phyloP scores from a whole-genome alignment of 2,329 filamentous ascomycete species.

The Trichoderma sp. region DNA sequence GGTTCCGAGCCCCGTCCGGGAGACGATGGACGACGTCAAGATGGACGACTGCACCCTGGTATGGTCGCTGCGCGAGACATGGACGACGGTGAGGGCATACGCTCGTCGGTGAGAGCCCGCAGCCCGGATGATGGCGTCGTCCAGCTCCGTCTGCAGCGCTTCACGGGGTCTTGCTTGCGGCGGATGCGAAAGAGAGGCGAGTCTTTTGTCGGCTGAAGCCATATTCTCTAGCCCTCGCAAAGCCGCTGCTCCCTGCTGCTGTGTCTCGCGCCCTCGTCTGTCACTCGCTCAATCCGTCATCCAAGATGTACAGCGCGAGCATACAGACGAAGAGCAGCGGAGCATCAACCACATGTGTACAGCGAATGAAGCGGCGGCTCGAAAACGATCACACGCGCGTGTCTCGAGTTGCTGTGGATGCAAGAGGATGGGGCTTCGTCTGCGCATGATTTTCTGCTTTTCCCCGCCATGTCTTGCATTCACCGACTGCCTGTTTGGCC shows the following conservation, averaged over 20 bases:
- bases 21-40: conserved; percentile 10
- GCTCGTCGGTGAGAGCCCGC: conserved; percentile 20
- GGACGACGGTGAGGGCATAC: conserved; percentile 3
- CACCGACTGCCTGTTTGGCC: conserved; percentile 16
- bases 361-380: background rate
- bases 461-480: conserved; percentile 6
- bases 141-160: conserved; percentile 10
- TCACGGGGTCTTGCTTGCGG: background rate
- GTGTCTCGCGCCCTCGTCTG: background rate
- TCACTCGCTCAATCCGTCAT: conserved; percentile 14
- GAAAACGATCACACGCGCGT: too few species aligned
- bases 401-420: background rate
- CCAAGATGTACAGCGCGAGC: conserved; percentile 9
- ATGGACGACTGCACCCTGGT: conserved; percentile 14
- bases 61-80: conserved; percentile 18
- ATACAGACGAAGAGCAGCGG: conserved; percentile 12
- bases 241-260: background rate
- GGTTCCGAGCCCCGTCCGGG: background rate
- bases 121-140: conserved; percentile 18
- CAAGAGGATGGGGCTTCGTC: background rate
- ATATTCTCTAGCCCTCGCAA: background rate
- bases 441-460: background rate
- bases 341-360: conserved; percentile 1
- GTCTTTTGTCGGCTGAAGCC: background rate
- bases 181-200: background rate